phyloP scores from a whole-genome alignment of 441 rosid species.

The Populus hybrid region DNA sequence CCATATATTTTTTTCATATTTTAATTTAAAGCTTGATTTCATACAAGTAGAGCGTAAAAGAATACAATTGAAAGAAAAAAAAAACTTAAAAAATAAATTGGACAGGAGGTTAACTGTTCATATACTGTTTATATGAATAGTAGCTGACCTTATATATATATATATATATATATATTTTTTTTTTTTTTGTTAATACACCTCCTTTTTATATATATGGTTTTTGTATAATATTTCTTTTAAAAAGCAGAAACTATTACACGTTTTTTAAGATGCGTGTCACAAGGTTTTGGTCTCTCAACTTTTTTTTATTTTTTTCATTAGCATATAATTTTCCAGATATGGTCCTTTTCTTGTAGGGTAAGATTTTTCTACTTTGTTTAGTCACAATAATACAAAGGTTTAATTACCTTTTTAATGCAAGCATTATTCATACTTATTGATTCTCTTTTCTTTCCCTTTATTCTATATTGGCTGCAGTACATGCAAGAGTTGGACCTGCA shows the following conservation, averaged over 20 bases:
- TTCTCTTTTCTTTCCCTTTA: constrained; percentile 15
- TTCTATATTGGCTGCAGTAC: constrained; percentile 7
- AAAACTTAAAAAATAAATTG: no score
- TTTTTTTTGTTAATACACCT: no score
- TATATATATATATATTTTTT: no score
- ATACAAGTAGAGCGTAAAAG: no score
- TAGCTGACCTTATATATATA: no score
- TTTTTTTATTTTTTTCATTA: constrained; percentile 27
- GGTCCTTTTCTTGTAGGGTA: not conserved
- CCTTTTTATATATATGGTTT: not conserved
- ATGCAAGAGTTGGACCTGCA: constrained; percentile 10
- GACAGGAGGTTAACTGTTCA: no score
- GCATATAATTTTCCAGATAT: not conserved
- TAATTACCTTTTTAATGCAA: constrained; percentile 26
- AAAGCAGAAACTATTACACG: constrained; percentile 37
- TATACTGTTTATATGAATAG: no score
- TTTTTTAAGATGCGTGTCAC: constrained; percentile 45
- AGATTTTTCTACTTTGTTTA: constrained; percentile 9
- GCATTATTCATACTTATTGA: constrained; percentile 21
- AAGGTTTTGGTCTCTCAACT: constrained; percentile 50
- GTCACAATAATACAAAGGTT: constrained; percentile 15
- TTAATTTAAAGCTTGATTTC: no score
- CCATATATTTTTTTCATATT: no score
- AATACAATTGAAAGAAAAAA: no score
- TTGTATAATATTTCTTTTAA: constrained; percentile 25